Conservation (phyloP, 2,329 filamentous ascomycete species). For the Xylaria hypoxylon region DNA sequence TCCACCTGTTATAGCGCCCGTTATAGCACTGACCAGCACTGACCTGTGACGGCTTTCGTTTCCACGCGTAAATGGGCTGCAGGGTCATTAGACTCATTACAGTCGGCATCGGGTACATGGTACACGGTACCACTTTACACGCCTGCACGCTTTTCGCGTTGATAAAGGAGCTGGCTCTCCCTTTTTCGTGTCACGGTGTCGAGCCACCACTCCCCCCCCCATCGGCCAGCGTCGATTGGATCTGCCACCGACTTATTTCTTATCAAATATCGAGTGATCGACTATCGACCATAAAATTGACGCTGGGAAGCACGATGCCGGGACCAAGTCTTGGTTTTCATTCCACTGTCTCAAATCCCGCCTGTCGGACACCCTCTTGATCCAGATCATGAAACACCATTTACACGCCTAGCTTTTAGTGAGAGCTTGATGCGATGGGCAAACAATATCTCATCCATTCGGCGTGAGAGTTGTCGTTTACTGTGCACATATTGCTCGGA, state of each 20-base stretch:
- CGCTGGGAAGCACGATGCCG: constrained; percentile 12
- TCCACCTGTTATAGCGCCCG: too few relatives aligned
- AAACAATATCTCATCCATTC: constrained; percentile 21
- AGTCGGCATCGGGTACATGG: too few relatives aligned
- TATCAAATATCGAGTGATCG: constrained; percentile 17
- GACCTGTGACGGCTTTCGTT: constrained; percentile 38
- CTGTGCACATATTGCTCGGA: background rate
- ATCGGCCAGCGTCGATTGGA: background rate
- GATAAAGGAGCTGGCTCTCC: constrained; percentile 44
- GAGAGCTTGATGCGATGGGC: constrained; percentile 22
- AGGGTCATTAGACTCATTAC: too few relatives aligned
- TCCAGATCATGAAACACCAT: constrained; percentile 6
- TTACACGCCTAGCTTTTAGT: constrained; percentile 28
- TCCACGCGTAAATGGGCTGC: constrained; percentile 47
- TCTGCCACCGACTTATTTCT: constrained; percentile 16
- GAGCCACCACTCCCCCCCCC: background rate
- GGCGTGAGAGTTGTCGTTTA: constrained; percentile 1
- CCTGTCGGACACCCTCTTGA: constrained; percentile 3
- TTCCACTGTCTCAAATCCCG: constrained; percentile 28
- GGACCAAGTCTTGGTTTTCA: constrained; percentile 15
- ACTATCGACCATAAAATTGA: constrained; percentile 17
- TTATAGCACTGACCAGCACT: background rate
- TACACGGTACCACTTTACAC: constrained; percentile 17
- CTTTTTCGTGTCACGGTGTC: constrained; percentile 25
- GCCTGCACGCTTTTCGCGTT: constrained; percentile 45